These are phyloP conservation scores for Mariannaea sp. DNA, from an alignment of 2,329 filamentous ascomycete genomes.

Conservation along the genomic window DNA sequence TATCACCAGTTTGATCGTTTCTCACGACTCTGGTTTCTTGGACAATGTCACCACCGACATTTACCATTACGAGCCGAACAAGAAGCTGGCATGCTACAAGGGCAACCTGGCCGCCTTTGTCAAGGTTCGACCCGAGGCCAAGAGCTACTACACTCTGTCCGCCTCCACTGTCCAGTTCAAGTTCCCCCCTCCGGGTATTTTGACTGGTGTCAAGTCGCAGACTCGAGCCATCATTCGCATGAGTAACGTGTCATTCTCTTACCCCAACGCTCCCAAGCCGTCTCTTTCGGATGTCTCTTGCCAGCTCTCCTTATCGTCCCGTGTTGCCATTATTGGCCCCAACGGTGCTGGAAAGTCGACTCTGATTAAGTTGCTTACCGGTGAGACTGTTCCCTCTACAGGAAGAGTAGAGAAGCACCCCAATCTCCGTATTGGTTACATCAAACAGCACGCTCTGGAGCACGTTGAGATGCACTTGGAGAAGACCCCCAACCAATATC, in stretches of 20 bases:
- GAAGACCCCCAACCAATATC: conserved; percentile 98
- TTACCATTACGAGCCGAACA: conserved; percentile 94
- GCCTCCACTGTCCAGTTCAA: conserved; percentile 92
- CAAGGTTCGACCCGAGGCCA: conserved; percentile 86
- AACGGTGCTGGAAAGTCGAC: conserved; percentile 99
- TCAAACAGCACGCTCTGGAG: conserved; percentile 98
- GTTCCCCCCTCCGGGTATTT: conserved; percentile 92
- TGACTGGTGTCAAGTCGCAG: conserved; percentile 92
- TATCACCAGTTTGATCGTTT: conserved; percentile 96
- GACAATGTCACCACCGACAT: conserved; percentile 98
- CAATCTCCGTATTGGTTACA: conserved; percentile 98
- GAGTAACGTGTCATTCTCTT: conserved; percentile 89
- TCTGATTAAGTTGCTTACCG: conserved; percentile 95
- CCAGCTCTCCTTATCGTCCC: conserved; percentile 84
- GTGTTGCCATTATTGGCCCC: conserved; percentile 93
- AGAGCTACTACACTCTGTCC: conserved; percentile 97
- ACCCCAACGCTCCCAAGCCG: conserved; percentile 85
- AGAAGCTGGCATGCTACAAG: conserved; percentile 89
- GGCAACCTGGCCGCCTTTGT: conserved; percentile 86
- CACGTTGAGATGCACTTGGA: conserved; percentile 99
- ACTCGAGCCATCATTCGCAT: conserved; percentile 95
- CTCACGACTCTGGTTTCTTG: conserved; percentile 96
- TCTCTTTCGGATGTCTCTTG: conserved; percentile 89
- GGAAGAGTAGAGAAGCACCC: conserved; percentile 98
- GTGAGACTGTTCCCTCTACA: conserved; percentile 80